phyloP scores from a whole-genome alignment of 2,329 filamentous ascomycete species.

The Cladosporium austrohemisphaericum region DNA sequence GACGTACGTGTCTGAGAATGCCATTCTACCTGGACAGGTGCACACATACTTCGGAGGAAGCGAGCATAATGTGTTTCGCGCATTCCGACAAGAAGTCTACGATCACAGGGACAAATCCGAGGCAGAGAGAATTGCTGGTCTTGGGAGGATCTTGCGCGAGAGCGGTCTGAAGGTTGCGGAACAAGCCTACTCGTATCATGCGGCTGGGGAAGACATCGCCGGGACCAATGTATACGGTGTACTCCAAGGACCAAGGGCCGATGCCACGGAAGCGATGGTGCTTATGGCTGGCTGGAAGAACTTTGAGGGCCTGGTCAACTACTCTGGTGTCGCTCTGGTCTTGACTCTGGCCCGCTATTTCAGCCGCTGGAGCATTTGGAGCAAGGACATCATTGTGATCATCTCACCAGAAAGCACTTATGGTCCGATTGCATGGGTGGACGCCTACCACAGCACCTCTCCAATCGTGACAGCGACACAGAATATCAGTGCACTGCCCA shows the following conservation, averaged over 20 bases:
- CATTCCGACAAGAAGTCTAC: conserved; percentile 80
- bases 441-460: conserved; percentile 93
- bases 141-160: conserved; percentile 71
- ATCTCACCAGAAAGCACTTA: conserved; percentile 84
- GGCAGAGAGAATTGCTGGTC: conserved; percentile 44
- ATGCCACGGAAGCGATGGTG: conserved; percentile 96
- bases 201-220: conserved; percentile 67
- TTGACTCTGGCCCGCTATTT: conserved; percentile 91
- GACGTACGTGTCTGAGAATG: conserved; percentile 98
- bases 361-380: conserved; percentile 97
- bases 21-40: conserved; percentile 89
- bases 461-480: conserved; percentile 50
- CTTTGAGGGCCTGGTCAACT: conserved; percentile 72
- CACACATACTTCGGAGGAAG: conserved; percentile 97
- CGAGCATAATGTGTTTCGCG: conserved; percentile 90
- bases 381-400: conserved; percentile 94
- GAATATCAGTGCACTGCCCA: conserved; percentile 67
- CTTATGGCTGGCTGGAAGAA: conserved; percentile 86
- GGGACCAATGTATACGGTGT: conserved; percentile 94
- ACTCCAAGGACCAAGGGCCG: conserved; percentile 85
- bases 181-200: conserved; percentile 82
- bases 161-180: conserved; percentile 82
- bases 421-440: conserved; percentile 93
- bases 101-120: conserved; percentile 47
- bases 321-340: conserved; percentile 80